A percentile compares a stretch with the other conserved stretches of the same genome.
phyloP scores from a whole-genome alignment of 352 stramenopile genomes.

The Plasmopara viticola region DNA sequence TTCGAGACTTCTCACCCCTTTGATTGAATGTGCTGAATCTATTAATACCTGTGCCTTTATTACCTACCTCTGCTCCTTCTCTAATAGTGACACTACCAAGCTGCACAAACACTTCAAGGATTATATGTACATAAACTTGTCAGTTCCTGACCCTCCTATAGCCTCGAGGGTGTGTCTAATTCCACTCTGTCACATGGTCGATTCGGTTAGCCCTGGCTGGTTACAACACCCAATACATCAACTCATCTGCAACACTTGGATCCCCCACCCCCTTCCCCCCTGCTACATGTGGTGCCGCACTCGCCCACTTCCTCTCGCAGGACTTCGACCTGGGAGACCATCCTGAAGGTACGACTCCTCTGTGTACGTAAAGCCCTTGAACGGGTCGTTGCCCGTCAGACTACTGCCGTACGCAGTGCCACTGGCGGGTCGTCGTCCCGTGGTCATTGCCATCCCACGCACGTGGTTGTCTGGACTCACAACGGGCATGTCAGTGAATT shows the following conservation, averaged over 20 bases:
- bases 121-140: slow-evolving; percentile 35
- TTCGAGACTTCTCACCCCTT: slow-evolving; percentile 26
- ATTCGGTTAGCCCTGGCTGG: slow-evolving; percentile 9
- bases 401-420: slow-evolving; percentile 43
- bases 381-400: slow-evolving; percentile 59
- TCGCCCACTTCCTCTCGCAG: slow-evolving; percentile 11
- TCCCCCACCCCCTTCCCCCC: background rate
- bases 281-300: slow-evolving; percentile 30
- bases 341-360: slow-evolving; percentile 75
- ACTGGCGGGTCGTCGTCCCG: slow-evolving; percentile 32
- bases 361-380: slow-evolving; percentile 84
- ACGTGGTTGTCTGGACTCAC: slow-evolving; percentile 85
- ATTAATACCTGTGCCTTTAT: too few species aligned
- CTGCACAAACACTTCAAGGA: slow-evolving; percentile 16
- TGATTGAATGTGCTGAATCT: too few species aligned
- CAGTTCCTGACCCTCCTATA: slow-evolving; percentile 18
- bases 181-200: slow-evolving; percentile 12
- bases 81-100: too few species aligned
- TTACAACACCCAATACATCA: slow-evolving; percentile 12
- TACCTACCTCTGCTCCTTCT: too few species aligned
- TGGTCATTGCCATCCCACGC: slow-evolving; percentile 50
- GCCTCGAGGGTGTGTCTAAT: slow-evolving; percentile 11
- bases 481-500: slow-evolving; percentile 96
- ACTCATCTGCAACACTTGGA: too few species aligned
- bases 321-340: slow-evolving; percentile 32